These are phyloP conservation scores for Starmera pachycereana DNA, from an alignment of 805 yeast genomes.

Conservation along the genomic window DNA sequence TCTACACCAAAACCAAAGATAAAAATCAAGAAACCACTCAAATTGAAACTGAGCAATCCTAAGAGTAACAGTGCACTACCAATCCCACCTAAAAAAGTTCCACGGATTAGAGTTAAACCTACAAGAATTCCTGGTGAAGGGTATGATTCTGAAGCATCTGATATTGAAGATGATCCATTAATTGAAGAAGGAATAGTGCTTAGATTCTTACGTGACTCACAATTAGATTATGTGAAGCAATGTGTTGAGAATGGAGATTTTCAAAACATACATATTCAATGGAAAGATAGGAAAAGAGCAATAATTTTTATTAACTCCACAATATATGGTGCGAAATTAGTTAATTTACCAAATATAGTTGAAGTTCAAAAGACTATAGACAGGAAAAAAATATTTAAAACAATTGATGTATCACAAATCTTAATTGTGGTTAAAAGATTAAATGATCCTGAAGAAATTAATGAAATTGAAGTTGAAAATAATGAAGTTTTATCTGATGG, in stretches of 20 bases:
- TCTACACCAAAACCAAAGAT: background rate
- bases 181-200: constrained; percentile 79
- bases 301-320: constrained; percentile 60
- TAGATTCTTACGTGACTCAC: constrained; percentile 59
- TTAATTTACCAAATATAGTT: constrained; percentile 82
- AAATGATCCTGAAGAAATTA: constrained; percentile 36
- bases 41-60: background rate
- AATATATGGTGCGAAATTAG: constrained; percentile 70
- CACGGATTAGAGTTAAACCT: constrained; percentile 45
- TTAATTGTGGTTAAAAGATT: constrained; percentile 58
- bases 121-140: constrained; percentile 85
- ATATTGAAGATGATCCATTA: constrained; percentile 88
- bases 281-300: constrained; percentile 78
- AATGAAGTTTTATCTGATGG: constrained; percentile 49
- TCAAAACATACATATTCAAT: constrained; percentile 60
- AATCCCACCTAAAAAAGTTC: constrained; percentile 7
- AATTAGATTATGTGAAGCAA: constrained; percentile 61
- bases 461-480: constrained; percentile 24
- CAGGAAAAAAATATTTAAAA: constrained; percentile 77
- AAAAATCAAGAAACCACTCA: background rate
- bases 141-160: constrained; percentile 94
- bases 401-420: constrained; percentile 81
- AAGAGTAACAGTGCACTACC: background rate
- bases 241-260: constrained; percentile 75
- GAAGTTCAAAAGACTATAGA: constrained; percentile 88